Evolutionary conservation across 257 asterid species (phyloP).

Genomic region (Nicotiana sylvestris): DNA sequence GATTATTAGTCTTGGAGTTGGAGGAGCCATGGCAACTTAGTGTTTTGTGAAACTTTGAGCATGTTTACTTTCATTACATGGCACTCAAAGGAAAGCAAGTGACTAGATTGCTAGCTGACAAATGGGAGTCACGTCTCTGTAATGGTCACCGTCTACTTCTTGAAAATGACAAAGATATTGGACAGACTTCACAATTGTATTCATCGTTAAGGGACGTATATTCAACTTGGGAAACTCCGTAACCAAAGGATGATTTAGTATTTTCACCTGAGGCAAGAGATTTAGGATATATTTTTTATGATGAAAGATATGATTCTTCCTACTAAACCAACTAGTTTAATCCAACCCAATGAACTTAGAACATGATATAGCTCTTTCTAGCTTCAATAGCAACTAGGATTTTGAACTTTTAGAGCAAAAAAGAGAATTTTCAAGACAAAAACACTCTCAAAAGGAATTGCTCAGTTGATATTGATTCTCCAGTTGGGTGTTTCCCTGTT

Average conservation of each 20-base stretch:
- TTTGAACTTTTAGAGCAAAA: neutral
- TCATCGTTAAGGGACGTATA: neutral
- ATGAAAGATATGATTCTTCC: neutral
- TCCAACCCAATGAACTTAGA: neutral
- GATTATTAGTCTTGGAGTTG: constrained; percentile 49
- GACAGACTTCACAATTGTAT: neutral
- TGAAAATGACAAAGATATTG: constrained; percentile 8
- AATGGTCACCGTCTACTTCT: constrained; percentile 35
- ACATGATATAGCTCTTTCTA: neutral
- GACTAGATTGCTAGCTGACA: constrained; percentile 33
- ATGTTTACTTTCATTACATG: neutral
- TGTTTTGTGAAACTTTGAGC: neutral
- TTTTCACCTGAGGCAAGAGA: neutral
- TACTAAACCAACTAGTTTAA: neutral
- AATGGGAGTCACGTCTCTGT: constrained; percentile 13
- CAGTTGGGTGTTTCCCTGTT: neutral
- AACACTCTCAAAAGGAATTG: neutral
- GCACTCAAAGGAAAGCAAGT: neutral
- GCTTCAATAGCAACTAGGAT: neutral
- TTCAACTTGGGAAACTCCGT: neutral
- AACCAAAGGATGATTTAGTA: neutral
- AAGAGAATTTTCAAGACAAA: neutral
- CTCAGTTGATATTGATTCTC: neutral
- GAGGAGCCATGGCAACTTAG: constrained; percentile 54
- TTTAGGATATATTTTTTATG: neutral